Evolutionary conservation across 768 basidiomycete species (phyloP), one percentile per base, ranked within the genome.

Genomic region (Lactarius indigo): DNA sequence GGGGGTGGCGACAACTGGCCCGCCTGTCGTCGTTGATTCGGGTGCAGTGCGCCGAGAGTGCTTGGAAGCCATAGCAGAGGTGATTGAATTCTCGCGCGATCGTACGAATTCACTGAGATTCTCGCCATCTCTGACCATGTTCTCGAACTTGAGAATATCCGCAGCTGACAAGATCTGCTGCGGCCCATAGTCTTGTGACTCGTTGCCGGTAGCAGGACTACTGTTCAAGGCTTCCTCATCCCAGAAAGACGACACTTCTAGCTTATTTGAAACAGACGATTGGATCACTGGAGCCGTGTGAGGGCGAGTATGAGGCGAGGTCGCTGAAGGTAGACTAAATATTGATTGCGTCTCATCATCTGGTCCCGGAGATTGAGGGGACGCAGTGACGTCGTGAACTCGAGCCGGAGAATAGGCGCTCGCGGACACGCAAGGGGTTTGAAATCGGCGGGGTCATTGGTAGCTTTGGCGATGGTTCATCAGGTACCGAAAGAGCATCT

Each of bases 121-220:
- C 54, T 63, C 57, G 72, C 73, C 82, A 73, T 70, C 75, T 55
- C 65, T 83, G 71, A 74, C 70, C 65, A 81, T 79, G 52, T 83
- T 85, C 71, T 88, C 87, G 12, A 89, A 76, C 74, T 81, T 80
- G 26, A 85, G 80, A 79, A 88, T 81, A 64, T 88, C 86, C 20
- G 85, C 86, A 28, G 86, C 84, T 18, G 87, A 85, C 82, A 89
- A 82, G 67, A 89, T 90, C 47, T 83, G 83, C 72, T 88, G 85
- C 9, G 87, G 86, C 5, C 77, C 79, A 74, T 87, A 86, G 33
- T 87, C 87, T 18, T 75, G 69, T 5, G 70, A 66, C 17, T 65
- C 62, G 6, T 68, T 67, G 57, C 80, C 79, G 65, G 80, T 81
- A 54, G 68, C 73, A 7, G 80, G 78, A n/a, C 69, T 68, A n/a